These are phyloP conservation scores for Penicillium frequentans DNA, from an alignment of 2,329 filamentous ascomycete genomes.

Conservation along the genomic window DNA sequence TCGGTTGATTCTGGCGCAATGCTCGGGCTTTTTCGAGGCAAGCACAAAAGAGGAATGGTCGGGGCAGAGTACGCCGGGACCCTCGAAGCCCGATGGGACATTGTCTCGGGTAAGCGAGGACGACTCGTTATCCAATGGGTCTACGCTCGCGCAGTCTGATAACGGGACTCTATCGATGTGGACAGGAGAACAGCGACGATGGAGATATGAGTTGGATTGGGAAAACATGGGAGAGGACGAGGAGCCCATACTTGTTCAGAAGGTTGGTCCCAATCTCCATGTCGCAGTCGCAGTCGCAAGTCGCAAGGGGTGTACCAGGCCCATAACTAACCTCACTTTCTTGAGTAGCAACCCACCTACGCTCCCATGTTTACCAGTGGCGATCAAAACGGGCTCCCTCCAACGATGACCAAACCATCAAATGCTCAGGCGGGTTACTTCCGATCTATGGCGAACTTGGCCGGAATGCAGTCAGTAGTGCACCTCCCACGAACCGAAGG, in stretches of 20 bases:
- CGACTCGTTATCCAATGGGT: slow-evolving; percentile 36
- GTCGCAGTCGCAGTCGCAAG: background rate
- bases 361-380: slow-evolving; percentile 59
- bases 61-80: slow-evolving; percentile 27
- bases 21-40: slow-evolving; percentile 90
- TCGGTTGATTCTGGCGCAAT: slow-evolving; percentile 81
- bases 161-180: slow-evolving; percentile 40
- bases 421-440: slow-evolving; percentile 71
- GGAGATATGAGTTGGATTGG: slow-evolving; percentile 86
- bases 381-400: slow-evolving; percentile 44
- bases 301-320: background rate
- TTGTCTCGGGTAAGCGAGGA: slow-evolving; percentile 39
- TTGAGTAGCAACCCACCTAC: slow-evolving; percentile 33
- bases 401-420: slow-evolving; percentile 63
- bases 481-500: slow-evolving; percentile 50
- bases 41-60: slow-evolving; percentile 76
- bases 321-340: slow-evolving; percentile 9
- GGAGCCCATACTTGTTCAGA: slow-evolving; percentile 85
- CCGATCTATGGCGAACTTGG: slow-evolving; percentile 80
- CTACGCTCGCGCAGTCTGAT: slow-evolving; percentile 39
- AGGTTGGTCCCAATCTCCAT: slow-evolving; percentile 49
- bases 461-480: slow-evolving; percentile 54
- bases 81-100: slow-evolving; percentile 49
- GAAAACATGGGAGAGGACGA: slow-evolving; percentile 68
- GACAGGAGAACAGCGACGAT: slow-evolving; percentile 59